Base-by-base conservation (phyloP, 2,329 filamentous ascomycete species). In the Cytospora paraplurivora region DNA sequence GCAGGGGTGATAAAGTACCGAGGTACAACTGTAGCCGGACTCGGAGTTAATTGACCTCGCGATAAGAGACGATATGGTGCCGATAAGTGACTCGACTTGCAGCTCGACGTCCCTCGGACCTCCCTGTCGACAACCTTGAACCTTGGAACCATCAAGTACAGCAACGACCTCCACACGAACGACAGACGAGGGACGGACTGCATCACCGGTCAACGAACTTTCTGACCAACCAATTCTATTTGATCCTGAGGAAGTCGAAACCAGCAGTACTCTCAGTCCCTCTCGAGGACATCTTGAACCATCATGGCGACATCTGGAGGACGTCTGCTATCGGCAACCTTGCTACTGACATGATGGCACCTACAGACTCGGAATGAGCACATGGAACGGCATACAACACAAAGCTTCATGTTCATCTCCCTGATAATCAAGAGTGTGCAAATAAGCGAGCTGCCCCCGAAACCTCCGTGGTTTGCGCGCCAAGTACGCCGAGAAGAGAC, bases 331-430 rank as follows among this genome's bases (percentile, higher is more conserved):
- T 27, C 27, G 32, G 67, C 67, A 69, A 44, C 72, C 62, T 71
- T 13, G 61, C 38, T 5, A 60, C 62, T 62, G 62, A 66, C 59
- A 61, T 56, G 62, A 63, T 56, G 37, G 6, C 62, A 63, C 61
- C 58, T 63, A 72, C 79, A 90, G 89, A 90, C 90, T 84, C 89
- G 94, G 82, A 93, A 93, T 78, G 90, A 91, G 79, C 90, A 90
- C 75, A 91, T 91, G 79, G 92, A 95, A 78, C 85, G 90, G 78
- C 93, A 87, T 27, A 27, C 27, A 27, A 27, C 82, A 82, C 84
- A 71, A 91, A 91, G 77, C 83, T 82, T 68, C 67, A 69, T 66
- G 77, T 83, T 62, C 81, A 63, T 41, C 35, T 61, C 50, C 68
- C 72, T 67, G 15, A 57, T 27, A 4, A 27, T 27, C 2, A 27